Percentiles rank a stretch among this genome's conserved stretches.
Evolutionary conservation across 1,139 yeast genomes (phyloP).

Genomic region (Pichia terricola): DNA sequence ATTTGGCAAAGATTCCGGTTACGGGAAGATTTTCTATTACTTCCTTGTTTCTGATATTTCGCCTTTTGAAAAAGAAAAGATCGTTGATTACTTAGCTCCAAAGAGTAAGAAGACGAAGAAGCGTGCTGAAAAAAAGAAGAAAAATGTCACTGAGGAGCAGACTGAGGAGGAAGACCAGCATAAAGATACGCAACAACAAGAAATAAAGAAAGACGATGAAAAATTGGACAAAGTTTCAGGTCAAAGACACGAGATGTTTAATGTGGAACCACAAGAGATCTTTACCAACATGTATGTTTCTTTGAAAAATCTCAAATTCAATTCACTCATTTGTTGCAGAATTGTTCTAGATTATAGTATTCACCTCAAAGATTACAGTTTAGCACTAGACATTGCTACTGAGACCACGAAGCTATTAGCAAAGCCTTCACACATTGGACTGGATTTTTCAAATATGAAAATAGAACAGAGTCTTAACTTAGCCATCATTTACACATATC

Average conservation of each 20-base stretch:
- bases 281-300: conserved; percentile 48
- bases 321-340: conserved; percentile 54
- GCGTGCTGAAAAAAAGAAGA: conserved; percentile 6
- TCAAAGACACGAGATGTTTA: conserved; percentile 2
- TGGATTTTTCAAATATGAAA: conserved; percentile 41
- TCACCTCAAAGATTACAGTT: conserved; percentile 52
- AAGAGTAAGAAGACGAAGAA: conserved; percentile 22
- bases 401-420: conserved; percentile 53
- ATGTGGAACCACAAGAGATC: conserved; percentile 34
- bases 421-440: conserved; percentile 37
- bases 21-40: conserved; percentile 55
- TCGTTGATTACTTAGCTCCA: conserved; percentile 20
- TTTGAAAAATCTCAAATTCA: conserved; percentile 31
- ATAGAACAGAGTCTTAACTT: conserved; percentile 54
- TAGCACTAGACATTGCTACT: conserved; percentile 52
- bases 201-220: not conserved
- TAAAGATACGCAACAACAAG: conserved; percentile 2
- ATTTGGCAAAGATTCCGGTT: conserved; percentile 45
- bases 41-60: conserved; percentile 60
- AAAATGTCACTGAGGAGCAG: conserved; percentile 2
- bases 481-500: conserved; percentile 72
- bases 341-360: conserved; percentile 55
- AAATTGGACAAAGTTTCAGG: conserved; percentile 9
- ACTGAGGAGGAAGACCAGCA: conserved; percentile 9
- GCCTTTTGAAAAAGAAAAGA: conserved; percentile 35